phyloP scores from a whole-genome alignment of 495 filamentous ascomycete species.

The Penicillium subrubescens region DNA sequence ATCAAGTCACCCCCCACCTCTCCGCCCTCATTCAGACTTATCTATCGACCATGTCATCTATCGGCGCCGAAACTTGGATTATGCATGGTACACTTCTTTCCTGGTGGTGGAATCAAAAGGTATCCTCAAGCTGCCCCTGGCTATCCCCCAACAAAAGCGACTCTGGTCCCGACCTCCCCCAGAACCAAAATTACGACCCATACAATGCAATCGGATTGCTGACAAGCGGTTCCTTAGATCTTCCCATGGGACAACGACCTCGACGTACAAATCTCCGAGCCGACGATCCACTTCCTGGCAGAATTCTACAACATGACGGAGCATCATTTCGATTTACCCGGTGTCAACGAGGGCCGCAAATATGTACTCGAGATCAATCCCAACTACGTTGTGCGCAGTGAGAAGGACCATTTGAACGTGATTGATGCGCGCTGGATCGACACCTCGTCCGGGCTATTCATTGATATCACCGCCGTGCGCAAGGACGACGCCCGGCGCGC shows the following conservation, averaged over 20 bases:
- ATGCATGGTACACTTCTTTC: constrained; percentile 63
- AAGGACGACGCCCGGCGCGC: constrained; percentile 41
- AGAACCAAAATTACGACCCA: neutral
- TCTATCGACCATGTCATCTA: constrained; percentile 54
- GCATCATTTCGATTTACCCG: constrained; percentile 51
- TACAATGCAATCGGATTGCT: constrained; percentile 2
- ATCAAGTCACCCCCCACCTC: constrained; percentile 50
- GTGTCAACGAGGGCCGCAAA: constrained; percentile 43
- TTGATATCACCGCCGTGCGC: constrained; percentile 63
- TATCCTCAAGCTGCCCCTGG: constrained; percentile 16
- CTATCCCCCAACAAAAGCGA: neutral
- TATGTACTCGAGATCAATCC: constrained; percentile 65
- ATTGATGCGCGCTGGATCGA: constrained; percentile 68
- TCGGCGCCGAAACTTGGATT: constrained; percentile 64
- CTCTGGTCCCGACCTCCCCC: too few species aligned
- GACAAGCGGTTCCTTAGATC: constrained; percentile 31
- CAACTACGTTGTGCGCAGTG: constrained; percentile 51
- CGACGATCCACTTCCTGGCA: constrained; percentile 58
- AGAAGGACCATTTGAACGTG: constrained; percentile 51
- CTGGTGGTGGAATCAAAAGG: constrained; percentile 66
- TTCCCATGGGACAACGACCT: constrained; percentile 67
- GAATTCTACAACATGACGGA: constrained; percentile 66
- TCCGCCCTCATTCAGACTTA: constrained; percentile 58
- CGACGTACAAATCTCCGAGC: constrained; percentile 60
- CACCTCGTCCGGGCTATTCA: constrained; percentile 60